phyloP scores from a whole-genome alignment of 108 stramenopile species.

The Cyclostephanos invisitatus region DNA sequence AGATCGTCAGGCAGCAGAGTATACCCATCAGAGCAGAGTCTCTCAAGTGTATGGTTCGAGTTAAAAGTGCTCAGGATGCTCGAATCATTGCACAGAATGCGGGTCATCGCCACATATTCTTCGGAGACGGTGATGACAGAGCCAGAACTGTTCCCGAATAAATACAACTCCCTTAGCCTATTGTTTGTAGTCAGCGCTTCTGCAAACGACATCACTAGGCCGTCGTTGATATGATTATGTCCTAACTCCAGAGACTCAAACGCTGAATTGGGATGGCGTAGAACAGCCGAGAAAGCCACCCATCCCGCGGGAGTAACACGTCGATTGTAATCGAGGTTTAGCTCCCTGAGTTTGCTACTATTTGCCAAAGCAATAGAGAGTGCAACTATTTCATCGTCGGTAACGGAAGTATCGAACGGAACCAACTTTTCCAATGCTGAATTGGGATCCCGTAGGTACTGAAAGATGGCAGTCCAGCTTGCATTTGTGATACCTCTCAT shows the following conservation, averaged over 20 bases:
- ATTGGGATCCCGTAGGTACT: not conserved
- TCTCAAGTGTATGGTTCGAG: slow-evolving; percentile 9
- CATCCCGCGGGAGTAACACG: slow-evolving; percentile 2
- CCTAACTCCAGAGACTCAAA: not conserved
- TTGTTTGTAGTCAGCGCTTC: not conserved
- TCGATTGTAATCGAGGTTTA: not conserved
- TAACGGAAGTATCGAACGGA: not conserved
- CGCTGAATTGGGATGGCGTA: not conserved
- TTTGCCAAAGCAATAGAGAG: not conserved
- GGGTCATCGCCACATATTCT: slow-evolving; percentile 13
- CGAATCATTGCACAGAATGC: slow-evolving; percentile 15
- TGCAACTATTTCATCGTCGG: not conserved
- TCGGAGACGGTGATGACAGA: too few species aligned
- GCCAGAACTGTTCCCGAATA: too few species aligned
- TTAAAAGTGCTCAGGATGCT: slow-evolving; percentile 9
- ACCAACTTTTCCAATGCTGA: not conserved
- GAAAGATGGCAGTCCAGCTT: not conserved
- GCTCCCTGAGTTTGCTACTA: not conserved
- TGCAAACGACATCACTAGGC: not conserved
- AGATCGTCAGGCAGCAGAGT: slow-evolving; percentile 14
- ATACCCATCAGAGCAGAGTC: not conserved
- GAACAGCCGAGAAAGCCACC: not conserved
- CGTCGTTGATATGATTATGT: not conserved
- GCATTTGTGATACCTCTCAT: not conserved
- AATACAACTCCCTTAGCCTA: not conserved